These are phyloP conservation scores for Peterozyma xylosa DNA, from an alignment of 805 yeast species.

Conservation along the genomic window DNA sequence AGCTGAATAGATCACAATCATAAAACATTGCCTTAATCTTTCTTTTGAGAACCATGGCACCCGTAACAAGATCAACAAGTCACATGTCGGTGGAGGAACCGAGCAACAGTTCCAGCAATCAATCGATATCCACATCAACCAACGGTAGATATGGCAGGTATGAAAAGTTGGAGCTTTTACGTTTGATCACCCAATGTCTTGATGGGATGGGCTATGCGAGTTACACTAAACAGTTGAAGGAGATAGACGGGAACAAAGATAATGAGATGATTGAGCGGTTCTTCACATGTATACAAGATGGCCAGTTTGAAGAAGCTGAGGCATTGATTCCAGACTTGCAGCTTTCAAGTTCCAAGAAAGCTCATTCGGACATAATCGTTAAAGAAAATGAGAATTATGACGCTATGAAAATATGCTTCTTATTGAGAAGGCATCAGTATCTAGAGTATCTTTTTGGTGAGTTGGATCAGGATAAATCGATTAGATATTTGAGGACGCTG, in stretches of 20 bases:
- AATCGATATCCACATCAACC: neutral
- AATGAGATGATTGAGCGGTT: conserved; percentile 25
- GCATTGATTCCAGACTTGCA: conserved; percentile 13
- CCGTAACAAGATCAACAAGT: neutral
- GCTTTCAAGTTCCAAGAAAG: neutral
- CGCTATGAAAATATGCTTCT: conserved; percentile 16
- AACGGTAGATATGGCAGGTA: conserved; percentile 2
- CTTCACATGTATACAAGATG: conserved; percentile 28
- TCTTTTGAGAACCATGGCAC: too few relatives aligned
- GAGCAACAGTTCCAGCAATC: neutral
- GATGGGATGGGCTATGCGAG: conserved; percentile 38
- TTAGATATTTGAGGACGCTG: conserved; percentile 27
- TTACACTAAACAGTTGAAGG: conserved; percentile 29
- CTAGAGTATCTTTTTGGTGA: conserved; percentile 30
- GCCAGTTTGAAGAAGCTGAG: conserved; percentile 33
- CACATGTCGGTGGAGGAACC: neutral
- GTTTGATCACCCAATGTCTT: conserved; percentile 39
- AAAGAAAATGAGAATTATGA: neutral
- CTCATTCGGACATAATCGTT: neutral
- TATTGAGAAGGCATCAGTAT: conserved; percentile 31
- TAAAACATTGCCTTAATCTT: too few relatives aligned
- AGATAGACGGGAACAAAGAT: conserved; percentile 10
- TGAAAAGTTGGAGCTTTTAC: conserved; percentile 4
- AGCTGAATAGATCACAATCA: too few relatives aligned
- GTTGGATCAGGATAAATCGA: conserved; percentile 23